Evolutionary conservation across 2,329 filamentous ascomycete genomes (phyloP).

Genomic region (Fusarium stilboides): DNA sequence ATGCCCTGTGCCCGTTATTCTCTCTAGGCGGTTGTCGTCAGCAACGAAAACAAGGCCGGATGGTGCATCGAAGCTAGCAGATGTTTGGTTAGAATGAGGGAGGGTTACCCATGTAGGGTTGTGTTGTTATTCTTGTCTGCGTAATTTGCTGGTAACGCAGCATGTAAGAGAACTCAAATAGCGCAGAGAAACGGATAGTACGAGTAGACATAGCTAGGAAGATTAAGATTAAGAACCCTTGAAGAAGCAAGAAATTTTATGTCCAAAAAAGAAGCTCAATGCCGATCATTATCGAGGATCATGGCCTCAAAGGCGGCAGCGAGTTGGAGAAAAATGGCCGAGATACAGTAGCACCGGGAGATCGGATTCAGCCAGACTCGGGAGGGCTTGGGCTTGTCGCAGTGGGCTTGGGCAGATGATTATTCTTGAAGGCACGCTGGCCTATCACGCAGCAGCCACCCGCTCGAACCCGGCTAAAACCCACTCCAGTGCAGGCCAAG

Average conservation of each 20-base stretch:
- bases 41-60: constrained; percentile 46
- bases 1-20: constrained; percentile 16
- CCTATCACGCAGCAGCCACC: constrained; percentile 29
- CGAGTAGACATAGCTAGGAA: not conserved
- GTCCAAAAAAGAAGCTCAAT: constrained; percentile 17
- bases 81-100: constrained; percentile 34
- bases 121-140: constrained; percentile 32
- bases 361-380: constrained; percentile 39
- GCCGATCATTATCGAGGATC: constrained; percentile 18
- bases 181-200: not conserved
- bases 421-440: constrained; percentile 1
- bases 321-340: constrained; percentile 32
- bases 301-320: constrained; percentile 10
- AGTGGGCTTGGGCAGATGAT: constrained; percentile 24
- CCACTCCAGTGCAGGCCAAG: constrained; percentile 25
- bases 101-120: constrained; percentile 41
- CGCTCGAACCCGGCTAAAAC: constrained; percentile 5
- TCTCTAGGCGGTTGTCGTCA: constrained; percentile 44
- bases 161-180: constrained; percentile 3
- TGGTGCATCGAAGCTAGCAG: constrained; percentile 29
- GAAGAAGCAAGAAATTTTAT: not conserved
- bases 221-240: not conserved
- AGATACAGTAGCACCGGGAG: constrained; percentile 40
- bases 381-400: constrained; percentile 23
- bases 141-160: constrained; percentile 13